Evolutionary conservation across 2,329 filamentous ascomycete species (phyloP), one percentile per base, ranked within the genome.

Genomic region (Epichloe bromicola): DNA sequence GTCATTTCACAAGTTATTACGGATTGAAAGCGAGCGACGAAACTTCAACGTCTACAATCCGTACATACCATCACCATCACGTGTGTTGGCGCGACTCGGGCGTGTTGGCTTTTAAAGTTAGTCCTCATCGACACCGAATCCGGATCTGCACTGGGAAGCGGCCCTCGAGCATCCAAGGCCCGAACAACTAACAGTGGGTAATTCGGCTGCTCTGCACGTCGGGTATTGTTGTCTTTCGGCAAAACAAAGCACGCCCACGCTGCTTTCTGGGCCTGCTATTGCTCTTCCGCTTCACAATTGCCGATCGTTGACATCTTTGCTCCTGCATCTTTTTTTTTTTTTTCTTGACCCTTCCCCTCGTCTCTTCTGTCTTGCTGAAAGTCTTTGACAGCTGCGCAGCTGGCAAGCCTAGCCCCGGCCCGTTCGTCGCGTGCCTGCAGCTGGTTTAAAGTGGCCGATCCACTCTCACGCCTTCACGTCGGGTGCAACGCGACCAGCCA

Each of bases 401-500:
- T 23, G 23, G 12, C 41, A 26, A 38, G 44, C 34, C 44, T 34
- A 19, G 30, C 26, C 12, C 15, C 30, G 12, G 14, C 26, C 38
- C 43, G 23, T 41, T 41, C 15, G 50, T 12, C 39, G 19, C 46
- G 45, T 49, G 37, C 38, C 41, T 23, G 43, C 33, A 37, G 34
- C 20, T 30, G 17, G 46, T 20, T 44, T 33, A 39, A 51, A 49
- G 53, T 51, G 46, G 47, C 30, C 39, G 48, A 53, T 42, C 52
- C 52, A 51, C 52, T 46, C 36, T n/a, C 41, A 37, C 50, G 33
- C 50, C 48, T 19, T 36, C 40, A 49, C 39, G 39, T 36, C 40
- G 17, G 19, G 48, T 50, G 44, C 43, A 46, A 49, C 51, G 51
- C 47, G 47, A 53, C 51, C 36, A 48, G 34, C 15, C 23, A 23